Evolutionary conservation across 495 filamentous ascomycete species (phyloP).

Genomic region (Neurospora hispaniola): DNA sequence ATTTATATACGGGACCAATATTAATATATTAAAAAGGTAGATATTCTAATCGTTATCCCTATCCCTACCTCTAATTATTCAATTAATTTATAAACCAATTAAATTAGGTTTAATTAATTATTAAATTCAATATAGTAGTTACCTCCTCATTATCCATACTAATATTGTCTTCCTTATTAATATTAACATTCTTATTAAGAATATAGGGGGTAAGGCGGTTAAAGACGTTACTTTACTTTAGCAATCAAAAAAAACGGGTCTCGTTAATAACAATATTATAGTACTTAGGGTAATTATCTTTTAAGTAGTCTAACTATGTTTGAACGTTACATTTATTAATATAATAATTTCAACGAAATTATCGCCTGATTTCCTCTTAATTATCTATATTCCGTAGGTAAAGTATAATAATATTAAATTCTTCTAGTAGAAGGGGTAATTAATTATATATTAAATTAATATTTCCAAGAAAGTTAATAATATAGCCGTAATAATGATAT

Average conservation of each 20-base stretch:
- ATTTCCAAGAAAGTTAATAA: background rate
- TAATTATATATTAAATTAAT: background rate
- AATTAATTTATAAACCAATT: background rate
- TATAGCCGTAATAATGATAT: background rate
- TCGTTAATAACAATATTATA: background rate
- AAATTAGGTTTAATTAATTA: background rate
- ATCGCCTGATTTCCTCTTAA: no score
- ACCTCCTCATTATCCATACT: background rate
- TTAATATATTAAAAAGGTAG: no score
- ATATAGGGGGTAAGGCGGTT: background rate
- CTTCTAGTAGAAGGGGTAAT: no score
- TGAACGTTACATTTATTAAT: no score
- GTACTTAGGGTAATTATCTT: no score
- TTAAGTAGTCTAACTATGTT: no score
- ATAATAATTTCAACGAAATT: no score
- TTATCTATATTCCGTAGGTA: no score
- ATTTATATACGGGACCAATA: no score
- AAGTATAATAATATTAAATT: no score
- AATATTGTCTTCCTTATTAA: background rate
- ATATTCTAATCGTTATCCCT: no score
- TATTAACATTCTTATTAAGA: background rate
- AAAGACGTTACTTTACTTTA: background rate
- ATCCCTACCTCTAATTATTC: no score
- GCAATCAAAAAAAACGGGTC: background rate
- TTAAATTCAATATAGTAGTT: background rate